Evolutionary conservation across 1,139 yeast genomes (phyloP).

Genomic region (Lodderomyces jiufengensis): DNA sequence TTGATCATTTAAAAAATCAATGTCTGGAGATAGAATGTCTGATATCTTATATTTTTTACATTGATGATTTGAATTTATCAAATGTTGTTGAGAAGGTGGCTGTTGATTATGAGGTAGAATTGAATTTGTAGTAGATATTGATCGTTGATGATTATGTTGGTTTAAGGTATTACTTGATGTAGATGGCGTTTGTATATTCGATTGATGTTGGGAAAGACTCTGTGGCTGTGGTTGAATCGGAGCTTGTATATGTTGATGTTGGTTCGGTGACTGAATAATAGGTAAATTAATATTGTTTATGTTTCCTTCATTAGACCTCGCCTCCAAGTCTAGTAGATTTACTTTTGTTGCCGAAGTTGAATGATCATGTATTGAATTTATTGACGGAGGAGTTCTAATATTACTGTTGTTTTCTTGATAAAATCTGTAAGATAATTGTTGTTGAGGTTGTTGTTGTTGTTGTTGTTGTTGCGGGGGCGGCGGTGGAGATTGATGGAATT

Average conservation of each 20-base stretch:
- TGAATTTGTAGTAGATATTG: neutral
- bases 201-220: neutral
- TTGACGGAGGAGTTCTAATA: slow-evolving; percentile 1
- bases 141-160: no score
- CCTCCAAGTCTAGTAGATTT: no score
- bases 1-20: slow-evolving; percentile 10
- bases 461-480: neutral
- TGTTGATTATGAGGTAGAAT: neutral
- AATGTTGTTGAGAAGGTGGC: neutral
- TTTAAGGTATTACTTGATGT: neutral
- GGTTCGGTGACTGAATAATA: neutral
- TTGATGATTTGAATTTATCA: slow-evolving; percentile 1
- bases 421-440: neutral
- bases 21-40: slow-evolving; percentile 26
- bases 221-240: neutral
- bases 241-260: neutral
- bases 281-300: neutral
- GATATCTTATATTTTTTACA: slow-evolving; percentile 8
- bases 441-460: neutral
- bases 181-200: neutral
- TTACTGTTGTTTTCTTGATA: slow-evolving; percentile 5
- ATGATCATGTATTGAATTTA: neutral
- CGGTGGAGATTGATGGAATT: neutral
- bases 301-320: neutral
- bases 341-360: neutral